A percentile compares a stretch with the other conserved stretches of the same genome.
These are phyloP conservation scores for Agaricus blazei DNA, from an alignment of 768 basidiomycete genomes.

Conservation along the genomic window DNA sequence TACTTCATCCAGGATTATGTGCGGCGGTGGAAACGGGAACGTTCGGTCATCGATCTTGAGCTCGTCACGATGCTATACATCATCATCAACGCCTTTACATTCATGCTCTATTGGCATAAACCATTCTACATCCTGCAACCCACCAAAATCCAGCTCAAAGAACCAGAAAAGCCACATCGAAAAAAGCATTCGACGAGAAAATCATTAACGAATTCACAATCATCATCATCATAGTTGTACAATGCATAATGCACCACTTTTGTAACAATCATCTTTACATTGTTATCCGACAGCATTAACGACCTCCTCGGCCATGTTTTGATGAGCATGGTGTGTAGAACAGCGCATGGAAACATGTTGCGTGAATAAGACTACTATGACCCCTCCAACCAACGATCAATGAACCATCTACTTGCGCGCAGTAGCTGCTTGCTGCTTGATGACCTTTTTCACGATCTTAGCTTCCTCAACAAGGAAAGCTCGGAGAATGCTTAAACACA, in stretches of 20 bases:
- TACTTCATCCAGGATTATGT: conserved; percentile 11
- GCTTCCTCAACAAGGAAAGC: conserved; percentile 99
- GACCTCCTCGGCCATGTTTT: conserved; percentile 18
- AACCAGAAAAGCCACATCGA: conserved; percentile 6
- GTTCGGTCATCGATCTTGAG: conserved; percentile 8
- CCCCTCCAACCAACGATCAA: neutral
- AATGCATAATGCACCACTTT: neutral
- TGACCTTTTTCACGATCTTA: conserved; percentile 99
- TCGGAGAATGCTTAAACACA: conserved; percentile 73
- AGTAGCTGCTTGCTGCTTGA: conserved; percentile 61
- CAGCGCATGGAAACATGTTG: conserved; percentile 18
- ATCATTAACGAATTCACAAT: neutral
- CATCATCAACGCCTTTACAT: conserved; percentile 8
- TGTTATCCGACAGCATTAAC: conserved; percentile 5
- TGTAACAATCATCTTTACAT: neutral
- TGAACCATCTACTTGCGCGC: conserved; percentile 34
- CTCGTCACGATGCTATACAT: conserved; percentile 10
- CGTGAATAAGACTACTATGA: conserved; percentile 11
- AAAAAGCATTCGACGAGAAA: conserved; percentile 5
- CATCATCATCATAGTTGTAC: conserved; percentile 2
- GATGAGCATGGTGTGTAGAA: conserved; percentile 22
- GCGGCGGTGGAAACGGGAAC: conserved; percentile 11
- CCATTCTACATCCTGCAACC: conserved; percentile 9
- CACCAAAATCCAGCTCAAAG: conserved; percentile 7
- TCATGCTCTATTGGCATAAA: conserved; percentile 9